Evolutionary conservation across 2,329 filamentous ascomycete genomes (phyloP).

Genomic region (Venturia effusa): DNA sequence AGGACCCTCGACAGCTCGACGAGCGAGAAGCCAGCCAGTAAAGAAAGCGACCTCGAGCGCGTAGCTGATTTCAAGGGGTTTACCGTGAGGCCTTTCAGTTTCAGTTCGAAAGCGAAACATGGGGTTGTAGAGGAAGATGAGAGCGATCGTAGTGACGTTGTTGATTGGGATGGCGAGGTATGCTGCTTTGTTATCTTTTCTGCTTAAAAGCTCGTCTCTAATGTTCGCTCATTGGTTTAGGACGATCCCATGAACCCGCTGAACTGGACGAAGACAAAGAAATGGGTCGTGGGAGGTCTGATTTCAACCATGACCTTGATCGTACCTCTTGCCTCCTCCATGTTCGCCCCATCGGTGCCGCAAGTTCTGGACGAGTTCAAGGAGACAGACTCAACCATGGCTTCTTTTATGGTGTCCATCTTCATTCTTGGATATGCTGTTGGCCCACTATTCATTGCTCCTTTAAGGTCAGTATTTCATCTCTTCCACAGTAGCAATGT

Average conservation of each 20-base stretch:
- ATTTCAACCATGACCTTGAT: not conserved
- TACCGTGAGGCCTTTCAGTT: not conserved
- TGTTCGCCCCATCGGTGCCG: slow-evolving; percentile 22
- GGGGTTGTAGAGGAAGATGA: not conserved
- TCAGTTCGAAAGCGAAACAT: not conserved
- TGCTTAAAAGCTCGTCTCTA: not conserved
- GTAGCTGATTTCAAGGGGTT: not conserved
- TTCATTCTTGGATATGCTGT: slow-evolving; percentile 29
- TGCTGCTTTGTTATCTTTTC: not conserved
- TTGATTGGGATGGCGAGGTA: slow-evolving; percentile 47
- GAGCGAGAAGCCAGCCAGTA: not conserved
- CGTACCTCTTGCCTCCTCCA: slow-evolving; percentile 26
- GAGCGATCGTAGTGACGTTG: slow-evolving; percentile 23
- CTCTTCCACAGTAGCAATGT: too few relatives aligned
- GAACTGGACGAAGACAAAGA: slow-evolving; percentile 44
- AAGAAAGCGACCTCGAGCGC: not conserved
- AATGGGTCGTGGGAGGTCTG: slow-evolving; percentile 32
- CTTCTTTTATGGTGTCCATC: slow-evolving; percentile 27
- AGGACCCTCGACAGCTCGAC: not conserved
- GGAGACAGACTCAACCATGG: slow-evolving; percentile 22
- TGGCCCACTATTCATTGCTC: slow-evolving; percentile 18
- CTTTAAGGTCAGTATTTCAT: not conserved
- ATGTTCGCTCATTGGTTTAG: not conserved
- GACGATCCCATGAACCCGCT: slow-evolving; percentile 41
- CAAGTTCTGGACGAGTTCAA: slow-evolving; percentile 24